These are phyloP conservation scores for Picea engelmannii DNA, from an alignment of 83 land plant species.

Conservation along the genomic window DNA sequence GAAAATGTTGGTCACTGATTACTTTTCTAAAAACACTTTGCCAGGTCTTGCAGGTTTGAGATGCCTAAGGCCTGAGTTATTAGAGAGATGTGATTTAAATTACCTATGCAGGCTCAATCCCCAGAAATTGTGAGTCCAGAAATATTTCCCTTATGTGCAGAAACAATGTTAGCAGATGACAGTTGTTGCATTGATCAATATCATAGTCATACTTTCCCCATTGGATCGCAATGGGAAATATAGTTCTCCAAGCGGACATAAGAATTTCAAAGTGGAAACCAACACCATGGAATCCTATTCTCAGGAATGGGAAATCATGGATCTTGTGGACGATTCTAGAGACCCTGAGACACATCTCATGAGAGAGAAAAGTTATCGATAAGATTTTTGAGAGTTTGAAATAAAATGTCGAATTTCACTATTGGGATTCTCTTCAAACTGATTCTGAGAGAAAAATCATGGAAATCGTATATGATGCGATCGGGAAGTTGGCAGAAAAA, in stretches of 20 bases:
- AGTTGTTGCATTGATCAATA: not conserved
- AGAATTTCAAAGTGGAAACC: not conserved
- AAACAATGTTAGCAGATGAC: not conserved
- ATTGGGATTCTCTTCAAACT: not conserved
- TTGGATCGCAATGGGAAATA: not conserved
- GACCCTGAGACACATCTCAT: not conserved
- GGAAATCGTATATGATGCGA: not conserved
- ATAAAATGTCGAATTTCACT: not conserved
- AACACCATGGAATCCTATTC: not conserved
- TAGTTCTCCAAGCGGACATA: too few species aligned
- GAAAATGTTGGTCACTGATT: not conserved
- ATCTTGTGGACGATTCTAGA: not conserved
- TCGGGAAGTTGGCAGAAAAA: not conserved
- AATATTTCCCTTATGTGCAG: not conserved
- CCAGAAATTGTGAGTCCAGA: not conserved
- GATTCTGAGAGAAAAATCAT: not conserved
- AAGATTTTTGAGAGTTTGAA: not conserved
- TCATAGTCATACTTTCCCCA: not conserved
- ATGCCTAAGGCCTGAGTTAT: not conserved
- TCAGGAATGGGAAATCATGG: conserved; percentile 7
- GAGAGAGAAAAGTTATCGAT: not conserved
- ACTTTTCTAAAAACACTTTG: not conserved
- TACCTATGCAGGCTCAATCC: not conserved
- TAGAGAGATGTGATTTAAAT: not conserved
- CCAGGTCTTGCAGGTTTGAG: not conserved